phyloP scores from a whole-genome alignment of 345 rosid genomes.

The Moricandia moricandioides region DNA sequence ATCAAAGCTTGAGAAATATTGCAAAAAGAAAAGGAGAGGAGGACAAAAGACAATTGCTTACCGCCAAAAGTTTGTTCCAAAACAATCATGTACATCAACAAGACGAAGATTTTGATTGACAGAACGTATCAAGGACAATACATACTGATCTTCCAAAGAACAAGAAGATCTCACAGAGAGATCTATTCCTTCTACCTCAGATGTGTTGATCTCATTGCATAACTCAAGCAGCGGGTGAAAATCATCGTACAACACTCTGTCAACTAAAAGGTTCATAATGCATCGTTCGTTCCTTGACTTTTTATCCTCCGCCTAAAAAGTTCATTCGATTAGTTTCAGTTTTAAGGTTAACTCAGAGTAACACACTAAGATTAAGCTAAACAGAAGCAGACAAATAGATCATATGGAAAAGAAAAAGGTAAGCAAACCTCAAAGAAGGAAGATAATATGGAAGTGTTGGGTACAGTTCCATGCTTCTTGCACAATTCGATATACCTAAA shows the following conservation, averaged over 20 bases:
- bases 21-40: neutral
- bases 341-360: neutral
- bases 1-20: neutral
- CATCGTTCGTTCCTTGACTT: constrained; percentile 53
- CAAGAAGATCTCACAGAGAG: constrained; percentile 54
- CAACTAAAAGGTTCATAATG: constrained; percentile 56
- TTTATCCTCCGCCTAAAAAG: constrained; percentile 54
- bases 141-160: constrained; percentile 53
- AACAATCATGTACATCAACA: constrained; percentile 61
- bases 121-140: constrained; percentile 59
- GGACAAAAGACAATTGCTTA: constrained; percentile 38
- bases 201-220: constrained; percentile 47
- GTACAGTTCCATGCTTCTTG: constrained; percentile 49
- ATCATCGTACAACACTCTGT: constrained; percentile 60
- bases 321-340: neutral
- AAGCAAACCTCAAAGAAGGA: constrained; percentile 62
- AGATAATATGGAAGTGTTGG: constrained; percentile 54
- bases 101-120: constrained; percentile 55
- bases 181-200: constrained; percentile 75
- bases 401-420: neutral
- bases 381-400: neutral
- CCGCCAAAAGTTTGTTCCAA: constrained; percentile 72
- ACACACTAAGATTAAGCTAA: constrained; percentile 1
- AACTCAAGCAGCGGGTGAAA: constrained; percentile 67
- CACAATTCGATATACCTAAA: constrained; percentile 70